These are phyloP conservation scores for Phaffomyces antillensis DNA, from an alignment of 805 yeast genomes.

Conservation along the genomic window DNA sequence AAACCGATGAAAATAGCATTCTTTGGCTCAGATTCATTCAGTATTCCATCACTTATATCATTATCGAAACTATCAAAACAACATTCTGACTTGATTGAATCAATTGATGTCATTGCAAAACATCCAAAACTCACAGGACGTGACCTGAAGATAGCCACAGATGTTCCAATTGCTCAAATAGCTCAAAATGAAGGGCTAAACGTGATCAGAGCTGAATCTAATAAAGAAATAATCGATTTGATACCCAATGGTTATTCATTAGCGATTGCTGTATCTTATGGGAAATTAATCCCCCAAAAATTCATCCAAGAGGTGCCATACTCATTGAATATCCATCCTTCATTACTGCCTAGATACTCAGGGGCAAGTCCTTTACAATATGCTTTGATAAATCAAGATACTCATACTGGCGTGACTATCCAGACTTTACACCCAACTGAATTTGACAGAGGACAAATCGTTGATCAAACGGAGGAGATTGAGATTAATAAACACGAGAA, in stretches of 20 bases:
- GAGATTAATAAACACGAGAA: slow-evolving; percentile 38
- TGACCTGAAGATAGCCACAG: slow-evolving; percentile 36
- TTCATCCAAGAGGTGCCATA: slow-evolving; percentile 41
- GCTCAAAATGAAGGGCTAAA: slow-evolving; percentile 30
- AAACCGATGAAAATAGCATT: slow-evolving; percentile 39
- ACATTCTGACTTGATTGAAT: slow-evolving; percentile 17
- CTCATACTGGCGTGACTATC: slow-evolving; percentile 71
- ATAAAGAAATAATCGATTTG: slow-evolving; percentile 29
- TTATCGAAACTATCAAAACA: slow-evolving; percentile 23
- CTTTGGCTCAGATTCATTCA: slow-evolving; percentile 75
- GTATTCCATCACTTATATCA: slow-evolving; percentile 44
- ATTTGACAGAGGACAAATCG: slow-evolving; percentile 73
- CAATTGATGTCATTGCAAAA: slow-evolving; percentile 57
- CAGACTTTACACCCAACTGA: slow-evolving; percentile 85
- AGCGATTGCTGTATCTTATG: slow-evolving; percentile 90
- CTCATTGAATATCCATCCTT: slow-evolving; percentile 91
- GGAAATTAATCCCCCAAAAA: slow-evolving; percentile 62
- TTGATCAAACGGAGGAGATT: slow-evolving; percentile 47
- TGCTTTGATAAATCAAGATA: slow-evolving; percentile 59
- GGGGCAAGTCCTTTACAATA: slow-evolving; percentile 91
- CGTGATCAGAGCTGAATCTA: slow-evolving; percentile 45
- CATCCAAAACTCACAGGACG: slow-evolving; percentile 61
- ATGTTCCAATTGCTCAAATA: slow-evolving; percentile 45
- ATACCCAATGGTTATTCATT: slow-evolving; percentile 39
- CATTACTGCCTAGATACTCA: slow-evolving; percentile 69